Base-by-base conservation (phyloP, 176 grass and related monocot genomes). In the Ananas comosus region DNA sequence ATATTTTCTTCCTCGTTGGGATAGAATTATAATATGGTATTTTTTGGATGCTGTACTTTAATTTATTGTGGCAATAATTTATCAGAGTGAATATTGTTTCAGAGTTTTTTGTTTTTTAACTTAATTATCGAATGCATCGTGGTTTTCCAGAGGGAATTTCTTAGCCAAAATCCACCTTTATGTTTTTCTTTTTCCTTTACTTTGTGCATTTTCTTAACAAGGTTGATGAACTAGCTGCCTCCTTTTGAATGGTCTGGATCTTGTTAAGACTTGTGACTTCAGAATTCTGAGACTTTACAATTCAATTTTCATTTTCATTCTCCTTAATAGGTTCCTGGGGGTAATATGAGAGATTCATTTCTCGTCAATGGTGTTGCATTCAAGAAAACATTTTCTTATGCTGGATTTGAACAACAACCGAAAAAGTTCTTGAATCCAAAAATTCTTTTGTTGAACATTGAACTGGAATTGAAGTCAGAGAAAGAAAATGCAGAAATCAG, bases 401-500 rank as follows among this genome's bases (percentile, higher is more conserved):
- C 89, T 81, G 93, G 89, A 63, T 96, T 96, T 71, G 93, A 96
- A 69, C 93, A 96, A 56, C 93, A 92, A 75, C 93, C 89, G 42
- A 92, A 96, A 67, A 96, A 92, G 66, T 96, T 92, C 77, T 17
- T 96, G 53, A 96, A 81, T 59, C 89, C 89, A 8, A 92, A 96
- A 77, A 92, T 96, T 73, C 83, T 96, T 74, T 70, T 91, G 70
- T 82, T 96, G 73, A 96, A 91, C 77, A 96, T 96, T 84, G 92
- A 96, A 77, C 70, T 96, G 70, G 92, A 96, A 67, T 47, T 96
- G 5, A 96, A 96, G 63, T 96, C 92, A 66, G 88, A 91, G 86
- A 96, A 96, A 80, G 92, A 96, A 91, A 96, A 96, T 71, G 92
- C 92, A 28, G 92, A 96, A 81, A 91, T 96, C 66, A 87, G 92